These are phyloP conservation scores for Annulohypoxylon maeteangense DNA, from an alignment of 495 filamentous ascomycete species.

Conservation along the genomic window DNA sequence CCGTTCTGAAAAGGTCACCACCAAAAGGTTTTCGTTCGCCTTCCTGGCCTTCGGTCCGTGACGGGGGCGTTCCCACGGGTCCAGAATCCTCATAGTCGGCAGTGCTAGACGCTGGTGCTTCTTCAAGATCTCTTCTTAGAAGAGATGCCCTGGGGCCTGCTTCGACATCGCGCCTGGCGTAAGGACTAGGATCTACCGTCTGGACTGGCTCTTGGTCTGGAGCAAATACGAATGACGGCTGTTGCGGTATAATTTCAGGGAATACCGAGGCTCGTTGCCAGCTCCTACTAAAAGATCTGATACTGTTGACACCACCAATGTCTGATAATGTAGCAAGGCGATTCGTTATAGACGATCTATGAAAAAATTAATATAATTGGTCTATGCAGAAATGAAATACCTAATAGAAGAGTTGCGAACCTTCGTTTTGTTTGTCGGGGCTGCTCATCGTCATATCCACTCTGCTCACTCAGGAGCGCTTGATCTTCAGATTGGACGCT, in stretches of 20 bases:
- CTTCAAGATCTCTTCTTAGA: conserved; percentile 54
- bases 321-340: conserved; percentile 75
- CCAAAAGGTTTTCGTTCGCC: conserved; percentile 56
- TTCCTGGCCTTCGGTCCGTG: conserved; percentile 49
- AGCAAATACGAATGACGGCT: conserved; percentile 73
- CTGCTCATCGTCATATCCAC: conserved; percentile 47
- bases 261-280: conserved; percentile 95
- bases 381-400: neutral
- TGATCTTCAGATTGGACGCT: conserved; percentile 53
- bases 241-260: conserved; percentile 81
- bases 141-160: conserved; percentile 52
- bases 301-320: conserved; percentile 90
- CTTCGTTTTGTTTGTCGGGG: conserved; percentile 53
- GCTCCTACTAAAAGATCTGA: conserved; percentile 92
- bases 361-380: conserved; percentile 17
- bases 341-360: conserved; percentile 78
- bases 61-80: conserved; percentile 38
- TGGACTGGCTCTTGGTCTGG: conserved; percentile 56
- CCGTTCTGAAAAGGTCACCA: conserved; percentile 47
- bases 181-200: conserved; percentile 31
- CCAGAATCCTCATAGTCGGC: conserved; percentile 39
- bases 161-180: conserved; percentile 50
- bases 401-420: conserved; percentile 25
- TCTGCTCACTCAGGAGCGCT: conserved; percentile 53
- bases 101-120: conserved; percentile 37